Percentiles rank a stretch among this genome's conserved stretches.
Evolutionary conservation across 2,329 filamentous ascomycete species (phyloP).

Genomic region (Fusarium sp.): DNA sequence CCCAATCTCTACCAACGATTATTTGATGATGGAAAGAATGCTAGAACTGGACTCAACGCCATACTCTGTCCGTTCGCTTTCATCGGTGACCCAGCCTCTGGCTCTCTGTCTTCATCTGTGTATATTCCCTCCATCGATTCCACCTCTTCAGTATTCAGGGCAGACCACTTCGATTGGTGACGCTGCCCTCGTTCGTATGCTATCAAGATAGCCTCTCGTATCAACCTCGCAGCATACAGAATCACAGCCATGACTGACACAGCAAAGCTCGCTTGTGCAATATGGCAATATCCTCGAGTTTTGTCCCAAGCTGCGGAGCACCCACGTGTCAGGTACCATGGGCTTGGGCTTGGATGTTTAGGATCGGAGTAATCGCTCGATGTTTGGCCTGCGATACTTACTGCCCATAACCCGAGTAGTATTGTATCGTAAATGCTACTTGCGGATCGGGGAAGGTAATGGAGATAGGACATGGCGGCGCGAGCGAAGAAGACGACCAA

Average conservation of each 20-base stretch:
- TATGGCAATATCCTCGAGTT: constrained; percentile 33
- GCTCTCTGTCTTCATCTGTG: constrained; percentile 12
- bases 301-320: constrained; percentile 40
- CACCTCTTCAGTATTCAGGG: background rate
- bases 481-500: constrained; percentile 48
- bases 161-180: background rate
- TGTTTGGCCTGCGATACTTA: constrained; percentile 40
- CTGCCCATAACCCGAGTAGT: constrained; percentile 48
- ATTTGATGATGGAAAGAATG: constrained; percentile 48
- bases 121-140: constrained; percentile 19
- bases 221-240: constrained; percentile 36
- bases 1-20: constrained; percentile 3
- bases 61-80: constrained; percentile 12
- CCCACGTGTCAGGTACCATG: constrained; percentile 47
- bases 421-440: constrained; percentile 50
- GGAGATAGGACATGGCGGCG: constrained; percentile 39
- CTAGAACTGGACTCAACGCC: constrained; percentile 51
- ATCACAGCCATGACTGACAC: constrained; percentile 39
- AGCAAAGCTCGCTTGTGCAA: constrained; percentile 42
- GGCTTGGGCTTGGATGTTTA: constrained; percentile 41
- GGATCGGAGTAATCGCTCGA: constrained; percentile 47
- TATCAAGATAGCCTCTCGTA: constrained; percentile 24
- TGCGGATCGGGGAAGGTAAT: constrained; percentile 44
- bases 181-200: constrained; percentile 27
- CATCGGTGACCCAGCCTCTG: background rate